Evolutionary conservation across 2,329 filamentous ascomycete species (phyloP), one percentile per base, ranked within the genome.

Genomic region (Elsinoe necatrix): DNA sequence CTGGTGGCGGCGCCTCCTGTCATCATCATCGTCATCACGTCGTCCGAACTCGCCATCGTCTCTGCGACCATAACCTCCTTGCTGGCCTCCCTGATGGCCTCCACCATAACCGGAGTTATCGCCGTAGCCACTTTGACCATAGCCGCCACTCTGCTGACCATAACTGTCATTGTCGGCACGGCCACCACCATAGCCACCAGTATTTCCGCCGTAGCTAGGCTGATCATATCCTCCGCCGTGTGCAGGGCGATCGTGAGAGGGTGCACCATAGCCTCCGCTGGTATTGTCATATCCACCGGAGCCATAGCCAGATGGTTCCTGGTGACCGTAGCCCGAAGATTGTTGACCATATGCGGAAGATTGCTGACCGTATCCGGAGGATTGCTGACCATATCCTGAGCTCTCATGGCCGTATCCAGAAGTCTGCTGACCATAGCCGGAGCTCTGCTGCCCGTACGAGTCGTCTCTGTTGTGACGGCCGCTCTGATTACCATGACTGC

Each of bases 1-100:
- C 25, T 50, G 25, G 25, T 34, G 8, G 5, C 45, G 45, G 31
- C 34, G 34, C 18, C 48, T 35, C 14, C 48, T 35, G n/a, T 39
- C 34, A 27, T 52, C 48, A 39, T 52, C 48, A 39, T 52, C 48
- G 31, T 52, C 48, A n/a, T 52, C 31, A 39, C 47, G 47, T 37
- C 29, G 27, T 51, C 47, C 47, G 12, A 34, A 51, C 6, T 47
- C 21, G 18, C 35, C 47, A 20, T 51, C 47, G 27, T 52, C 48
- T 23, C 48, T 35, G 18, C 48, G 48, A n/a, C 48, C 31, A 52
- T 52, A 25, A 8, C 48, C 48, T 6, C 48, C 48, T n/a, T 52
- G 48, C 7, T 52, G 29, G 12, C 9, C 34, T 7, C 34, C 34
- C 14, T 37, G 34, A 37, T 37, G 34, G 14, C 34, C 14, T 52